Evolutionary conservation across 768 basidiomycete species (phyloP).

Genomic region (Hortiboletus campestris): DNA sequence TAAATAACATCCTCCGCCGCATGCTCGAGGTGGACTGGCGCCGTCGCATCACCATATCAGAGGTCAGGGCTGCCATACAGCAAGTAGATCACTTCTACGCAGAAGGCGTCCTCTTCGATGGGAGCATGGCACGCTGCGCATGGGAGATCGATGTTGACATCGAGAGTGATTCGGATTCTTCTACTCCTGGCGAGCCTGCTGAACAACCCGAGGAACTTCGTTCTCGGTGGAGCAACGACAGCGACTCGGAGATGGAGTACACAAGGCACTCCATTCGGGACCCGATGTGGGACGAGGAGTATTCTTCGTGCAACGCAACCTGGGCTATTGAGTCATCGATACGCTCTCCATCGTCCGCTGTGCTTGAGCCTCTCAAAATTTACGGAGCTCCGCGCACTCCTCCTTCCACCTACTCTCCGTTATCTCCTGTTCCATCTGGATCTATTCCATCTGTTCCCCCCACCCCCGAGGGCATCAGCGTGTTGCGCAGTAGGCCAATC

Average conservation of each 20-base stretch:
- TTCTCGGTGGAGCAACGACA: constrained; percentile 62
- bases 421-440: constrained; percentile 38
- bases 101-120: constrained; percentile 74
- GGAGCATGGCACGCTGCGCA: constrained; percentile 72
- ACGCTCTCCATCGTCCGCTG: constrained; percentile 43
- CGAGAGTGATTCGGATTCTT: constrained; percentile 62
- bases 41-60: constrained; percentile 44
- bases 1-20: constrained; percentile 71
- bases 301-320: constrained; percentile 49
- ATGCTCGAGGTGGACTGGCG: constrained; percentile 73
- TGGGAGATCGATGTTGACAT: constrained; percentile 73
- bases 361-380: constrained; percentile 38
- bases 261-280: constrained; percentile 29
- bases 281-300: constrained; percentile 34
- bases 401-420: constrained; percentile 50
- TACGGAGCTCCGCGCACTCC: constrained; percentile 50
- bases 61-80: constrained; percentile 55
- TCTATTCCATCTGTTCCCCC: constrained; percentile 49
- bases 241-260: constrained; percentile 36
- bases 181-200: constrained; percentile 42
- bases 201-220: constrained; percentile 40
- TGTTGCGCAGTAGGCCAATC: constrained; percentile 38
- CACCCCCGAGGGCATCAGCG: constrained; percentile 55
- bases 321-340: constrained; percentile 54
- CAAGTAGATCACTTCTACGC: constrained; percentile 66